These are phyloP conservation scores for Trichoderma citrinoviride DNA, from an alignment of 2,329 filamentous ascomycete species.

Conservation along the genomic window DNA sequence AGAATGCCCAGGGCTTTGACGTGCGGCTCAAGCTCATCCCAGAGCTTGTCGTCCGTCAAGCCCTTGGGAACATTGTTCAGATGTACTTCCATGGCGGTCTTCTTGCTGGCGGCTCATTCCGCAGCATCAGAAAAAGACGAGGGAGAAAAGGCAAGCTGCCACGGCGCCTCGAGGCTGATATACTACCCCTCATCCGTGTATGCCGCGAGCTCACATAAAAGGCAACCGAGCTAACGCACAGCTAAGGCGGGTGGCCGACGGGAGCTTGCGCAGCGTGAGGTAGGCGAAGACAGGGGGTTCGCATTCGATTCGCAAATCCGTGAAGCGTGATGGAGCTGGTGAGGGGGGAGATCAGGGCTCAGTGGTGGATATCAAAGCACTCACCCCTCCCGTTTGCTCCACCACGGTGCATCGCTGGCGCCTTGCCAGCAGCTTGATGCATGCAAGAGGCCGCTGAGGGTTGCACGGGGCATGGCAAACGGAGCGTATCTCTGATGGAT, in stretches of 20 bases:
- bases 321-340: not conserved
- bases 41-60: slow-evolving; percentile 40
- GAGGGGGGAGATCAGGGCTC: slow-evolving; percentile 9
- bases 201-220: not conserved
- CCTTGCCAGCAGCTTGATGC: not conserved
- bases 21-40: slow-evolving; percentile 39
- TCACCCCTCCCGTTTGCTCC: not conserved
- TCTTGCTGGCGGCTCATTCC: not conserved
- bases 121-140: not conserved
- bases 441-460: not conserved
- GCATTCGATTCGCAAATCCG: not conserved
- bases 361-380: not conserved
- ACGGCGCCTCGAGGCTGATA: not conserved
- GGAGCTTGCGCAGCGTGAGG: not conserved
- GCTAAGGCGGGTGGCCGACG: slow-evolving; percentile 4
- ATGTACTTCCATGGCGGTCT: slow-evolving; percentile 46
- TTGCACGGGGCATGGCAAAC: not conserved
- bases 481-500: not conserved
- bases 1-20: slow-evolving; percentile 42
- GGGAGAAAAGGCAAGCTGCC: not conserved
- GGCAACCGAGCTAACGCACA: not conserved
- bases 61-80: slow-evolving; percentile 43
- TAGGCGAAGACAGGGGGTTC: too few relatives aligned
- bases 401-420: not conserved
- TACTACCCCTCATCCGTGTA: not conserved